phyloP scores from a whole-genome alignment of 371 early-diverging fungal genomes.

The Haplosporangium sp. region DNA sequence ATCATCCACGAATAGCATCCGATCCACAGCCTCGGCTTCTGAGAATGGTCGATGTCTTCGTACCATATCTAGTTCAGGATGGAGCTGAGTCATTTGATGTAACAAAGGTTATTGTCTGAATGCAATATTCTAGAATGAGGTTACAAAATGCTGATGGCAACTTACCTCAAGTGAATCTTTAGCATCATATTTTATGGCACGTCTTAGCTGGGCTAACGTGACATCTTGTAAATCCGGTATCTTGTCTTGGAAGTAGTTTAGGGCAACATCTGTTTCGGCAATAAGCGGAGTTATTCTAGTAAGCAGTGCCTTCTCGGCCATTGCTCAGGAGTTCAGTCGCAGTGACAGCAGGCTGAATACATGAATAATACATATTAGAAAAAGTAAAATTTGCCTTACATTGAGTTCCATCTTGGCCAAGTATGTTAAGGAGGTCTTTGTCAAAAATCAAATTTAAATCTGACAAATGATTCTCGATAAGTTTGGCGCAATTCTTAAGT shows the following conservation, averaged over 20 bases:
- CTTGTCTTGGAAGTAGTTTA: conserved; percentile 21
- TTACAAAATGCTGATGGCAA: not conserved
- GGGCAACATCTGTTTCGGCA: conserved; percentile 26
- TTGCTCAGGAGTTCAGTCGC: conserved; percentile 2
- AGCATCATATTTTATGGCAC: conserved; percentile 50
- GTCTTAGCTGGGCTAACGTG: conserved; percentile 27
- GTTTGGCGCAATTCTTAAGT: conserved; percentile 31
- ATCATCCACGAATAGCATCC: conserved; percentile 50
- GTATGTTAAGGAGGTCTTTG: conserved; percentile 19
- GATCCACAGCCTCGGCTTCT: conserved; percentile 39
- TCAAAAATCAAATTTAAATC: conserved; percentile 46
- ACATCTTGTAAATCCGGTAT: conserved; percentile 25
- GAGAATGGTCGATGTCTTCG: conserved; percentile 23
- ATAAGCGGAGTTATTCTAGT: not conserved
- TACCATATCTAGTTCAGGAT: conserved; percentile 41
- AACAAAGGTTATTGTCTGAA: too few relatives aligned
- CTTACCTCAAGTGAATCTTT: conserved; percentile 41
- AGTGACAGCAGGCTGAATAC: not conserved
- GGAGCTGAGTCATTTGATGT: conserved; percentile 14
- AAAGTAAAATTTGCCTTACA: conserved; percentile 13
- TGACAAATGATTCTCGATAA: conserved; percentile 37
- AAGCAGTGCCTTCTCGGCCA: conserved; percentile 2
- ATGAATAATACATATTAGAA: not conserved
- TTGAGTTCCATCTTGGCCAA: conserved; percentile 27
- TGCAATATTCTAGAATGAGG: too few relatives aligned